Conservation (phyloP, 176 grass and related monocot genomes). For the Saccharum spontaneum region DNA sequence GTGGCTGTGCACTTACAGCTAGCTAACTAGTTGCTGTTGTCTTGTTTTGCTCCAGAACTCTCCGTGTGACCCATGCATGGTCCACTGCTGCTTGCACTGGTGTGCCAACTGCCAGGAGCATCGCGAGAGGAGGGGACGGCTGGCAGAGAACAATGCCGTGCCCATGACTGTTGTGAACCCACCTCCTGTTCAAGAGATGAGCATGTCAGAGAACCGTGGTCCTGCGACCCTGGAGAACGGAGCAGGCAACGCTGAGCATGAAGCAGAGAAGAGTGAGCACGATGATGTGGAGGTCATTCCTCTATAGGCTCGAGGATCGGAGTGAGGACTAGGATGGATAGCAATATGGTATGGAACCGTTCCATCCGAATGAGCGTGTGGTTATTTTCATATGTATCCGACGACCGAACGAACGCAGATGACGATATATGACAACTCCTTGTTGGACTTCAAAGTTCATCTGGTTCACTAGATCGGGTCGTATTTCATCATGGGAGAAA, state of each 20-base stretch:
- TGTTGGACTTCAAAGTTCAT: too few relatives aligned
- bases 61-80: constrained; percentile 83
- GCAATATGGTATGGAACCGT: background rate
- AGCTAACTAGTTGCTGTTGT: constrained; percentile 17
- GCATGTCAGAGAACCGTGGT: constrained; percentile 31
- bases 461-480: too few relatives aligned
- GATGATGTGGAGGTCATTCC: constrained; percentile 67
- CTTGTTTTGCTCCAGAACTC: constrained; percentile 60
- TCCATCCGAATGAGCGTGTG: background rate
- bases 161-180: constrained; percentile 93
- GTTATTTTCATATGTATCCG: background rate
- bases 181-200: constrained; percentile 81
- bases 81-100: constrained; percentile 95
- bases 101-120: constrained; percentile 96
- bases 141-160: constrained; percentile 56
- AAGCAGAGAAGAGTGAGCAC: constrained; percentile 36
- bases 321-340: constrained; percentile 25
- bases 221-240: constrained; percentile 28
- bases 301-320: constrained; percentile 35
- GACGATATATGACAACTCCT: background rate
- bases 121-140: constrained; percentile 75
- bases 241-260: constrained; percentile 19
- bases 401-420: background rate
- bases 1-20: background rate
- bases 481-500: background rate